Base-by-base conservation (phyloP, 345 rosid species). In the Gossypium thurberi region DNA sequence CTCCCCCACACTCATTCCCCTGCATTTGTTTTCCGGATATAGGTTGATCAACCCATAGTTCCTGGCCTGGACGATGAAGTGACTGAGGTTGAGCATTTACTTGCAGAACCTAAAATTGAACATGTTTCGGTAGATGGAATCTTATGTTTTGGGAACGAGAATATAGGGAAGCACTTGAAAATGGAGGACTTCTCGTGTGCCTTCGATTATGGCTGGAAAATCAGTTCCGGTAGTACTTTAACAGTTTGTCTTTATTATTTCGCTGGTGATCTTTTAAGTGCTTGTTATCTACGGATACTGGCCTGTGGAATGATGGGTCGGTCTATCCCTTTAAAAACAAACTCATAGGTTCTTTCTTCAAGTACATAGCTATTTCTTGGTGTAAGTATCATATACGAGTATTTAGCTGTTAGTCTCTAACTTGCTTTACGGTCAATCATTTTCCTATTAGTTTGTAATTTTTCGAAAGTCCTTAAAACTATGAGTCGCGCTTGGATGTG, bases 71-170 rank as follows among this genome's bases (percentile, higher is more conserved):
- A 84, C 79, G 87, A 81, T 43, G 87, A 87, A 79, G 58, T 82
- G 52, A 62, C 74, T 76, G 85, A 81, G 75, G 84, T 82, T 73
- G 76, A 81, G 74, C 83, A 75, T 74, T 69, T 83, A 57, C 69
- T 80, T 40, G 84, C 78, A 55, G 95, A 90, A 62, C 87, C 93
- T 55, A 78, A 82, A 76, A 75, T 78, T 75, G 90, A 88, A 44
- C 74, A 81, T 79, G 72, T 73, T 70, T 78, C 83, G 0, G 86
- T 84, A 7, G 93, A 92, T 66, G 84, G 85, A 74, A 81, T 78
- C 65, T 70, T 87, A 60, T 85, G 86, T 66, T 76, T 82, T 37
- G 80, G 80, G 73, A 78, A 84, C 75, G 92, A 89, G 73, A 79
- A 76, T 77, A 65, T 83, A 48, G 86, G 80, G 71, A 84, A 85